These are phyloP conservation scores for Zopfochytrium polystomum DNA, from an alignment of 371 early-diverging fungal species.

Conservation along the genomic window DNA sequence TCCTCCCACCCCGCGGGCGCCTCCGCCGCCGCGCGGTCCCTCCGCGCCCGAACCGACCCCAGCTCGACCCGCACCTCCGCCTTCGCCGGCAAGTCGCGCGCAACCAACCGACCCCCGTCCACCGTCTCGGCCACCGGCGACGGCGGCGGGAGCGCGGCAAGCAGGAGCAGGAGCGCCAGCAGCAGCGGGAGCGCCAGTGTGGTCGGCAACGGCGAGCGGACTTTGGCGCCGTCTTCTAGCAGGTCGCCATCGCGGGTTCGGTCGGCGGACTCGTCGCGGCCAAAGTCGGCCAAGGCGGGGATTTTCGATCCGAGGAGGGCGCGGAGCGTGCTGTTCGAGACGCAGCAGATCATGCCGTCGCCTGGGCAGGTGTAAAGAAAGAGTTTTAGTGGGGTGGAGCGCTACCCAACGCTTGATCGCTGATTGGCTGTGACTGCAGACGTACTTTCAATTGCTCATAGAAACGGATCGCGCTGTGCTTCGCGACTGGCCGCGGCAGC, in stretches of 20 bases:
- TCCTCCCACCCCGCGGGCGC: no score
- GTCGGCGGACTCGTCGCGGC: slow-evolving; percentile 8
- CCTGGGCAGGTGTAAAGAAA: slow-evolving; percentile 20
- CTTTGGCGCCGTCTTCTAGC: background rate
- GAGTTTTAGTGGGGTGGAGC: background rate
- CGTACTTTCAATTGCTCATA: slow-evolving; percentile 30
- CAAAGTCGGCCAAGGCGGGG: background rate
- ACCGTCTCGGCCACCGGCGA: background rate
- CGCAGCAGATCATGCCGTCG: slow-evolving; percentile 29
- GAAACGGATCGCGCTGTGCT: slow-evolving; percentile 23
- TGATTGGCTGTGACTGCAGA: slow-evolving; percentile 4
- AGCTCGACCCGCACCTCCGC: no score
- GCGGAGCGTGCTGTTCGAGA: slow-evolving; percentile 10
- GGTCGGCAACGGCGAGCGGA: background rate
- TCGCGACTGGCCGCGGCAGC: slow-evolving; percentile 35
- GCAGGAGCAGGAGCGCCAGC: background rate
- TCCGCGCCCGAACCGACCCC: no score
- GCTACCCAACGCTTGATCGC: background rate
- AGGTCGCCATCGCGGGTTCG: slow-evolving; percentile 10
- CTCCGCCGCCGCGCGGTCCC: no score
- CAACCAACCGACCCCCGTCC: no score
- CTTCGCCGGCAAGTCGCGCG: no score
- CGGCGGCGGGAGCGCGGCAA: slow-evolving; percentile 13
- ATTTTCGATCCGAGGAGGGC: background rate
- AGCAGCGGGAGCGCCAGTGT: background rate